Evolutionary conservation across 2,329 filamentous ascomycete genomes (phyloP), one percentile per base, ranked within the genome.

Genomic region (Knufia fluminis): DNA sequence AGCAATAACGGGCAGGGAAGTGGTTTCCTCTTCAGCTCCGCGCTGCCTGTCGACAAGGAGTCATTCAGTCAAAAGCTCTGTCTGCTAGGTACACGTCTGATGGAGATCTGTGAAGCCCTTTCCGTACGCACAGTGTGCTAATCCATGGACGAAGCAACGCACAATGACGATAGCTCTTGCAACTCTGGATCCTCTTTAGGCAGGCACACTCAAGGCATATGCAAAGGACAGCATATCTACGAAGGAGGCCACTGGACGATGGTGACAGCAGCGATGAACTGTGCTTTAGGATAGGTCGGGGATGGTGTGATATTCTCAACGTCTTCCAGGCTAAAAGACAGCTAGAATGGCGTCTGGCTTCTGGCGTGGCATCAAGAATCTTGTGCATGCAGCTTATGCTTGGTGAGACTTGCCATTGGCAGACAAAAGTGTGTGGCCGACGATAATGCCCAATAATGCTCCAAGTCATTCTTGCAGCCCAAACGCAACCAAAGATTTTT

Each of bases 391-490:
- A 16, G 12, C 42, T 19, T 8, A 4, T n/a, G 9, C n/a, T n/a
- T n/a, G n/a, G n/a, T n/a, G n/a, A n/a, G n/a, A n/a, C n/a, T n/a
- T n/a, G n/a, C n/a, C n/a, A n/a, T n/a, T n/a, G n/a, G n/a, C n/a
- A n/a, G n/a, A n/a, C n/a, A n/a, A n/a, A n/a, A n/a, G n/a, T n/a
- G n/a, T n/a, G 32, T 46, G 31, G 44, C 22, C 28, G 26, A 36
- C 17, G 17, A 22, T 36, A 31, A 19, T 46, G 32, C 44, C 44
- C 44, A 38, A 46, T n/a, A 24, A 31, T 31, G 45, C 45, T 47
- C 44, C 33, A 39, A n/a, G 33, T 47, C 6, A 39, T 16, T 48
- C 19, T 26, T 48, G 20, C 45, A 40, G 45, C 45, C 45, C 35
- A 48, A 45, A 48, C 17, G 44, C 32, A 47, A 47, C 26, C 16